Conservation (phyloP, 371 early-diverging fungal genomes). For the Mucor velutinosus region DNA sequence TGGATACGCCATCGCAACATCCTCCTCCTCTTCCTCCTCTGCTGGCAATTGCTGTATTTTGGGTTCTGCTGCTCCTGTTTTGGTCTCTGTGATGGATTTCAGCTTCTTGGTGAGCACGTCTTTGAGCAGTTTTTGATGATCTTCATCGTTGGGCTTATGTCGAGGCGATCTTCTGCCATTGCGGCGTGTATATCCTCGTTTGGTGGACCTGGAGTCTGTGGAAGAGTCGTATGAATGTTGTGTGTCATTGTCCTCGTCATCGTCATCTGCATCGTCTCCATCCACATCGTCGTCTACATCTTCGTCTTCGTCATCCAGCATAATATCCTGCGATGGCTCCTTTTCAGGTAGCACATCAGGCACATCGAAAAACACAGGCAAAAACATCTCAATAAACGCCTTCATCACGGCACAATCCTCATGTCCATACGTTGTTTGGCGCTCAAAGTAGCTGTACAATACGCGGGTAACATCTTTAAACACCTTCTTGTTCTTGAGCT, state of each 20-base stretch:
- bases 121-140: constrained; percentile 20
- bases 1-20: constrained; percentile 4
- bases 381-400: constrained; percentile 73
- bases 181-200: constrained; percentile 3
- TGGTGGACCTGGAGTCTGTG: constrained; percentile 5
- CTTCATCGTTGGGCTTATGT: constrained; percentile 19
- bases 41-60: constrained; percentile 1
- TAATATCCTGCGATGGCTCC: not conserved
- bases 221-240: constrained; percentile 18
- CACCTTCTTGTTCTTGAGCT: constrained; percentile 64
- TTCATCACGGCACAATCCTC: constrained; percentile 75
- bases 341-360: constrained; percentile 18
- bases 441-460: constrained; percentile 57
- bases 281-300: constrained; percentile 4
- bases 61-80: not conserved
- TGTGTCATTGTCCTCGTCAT: constrained; percentile 19
- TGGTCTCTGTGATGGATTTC: not conserved
- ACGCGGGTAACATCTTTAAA: constrained; percentile 74
- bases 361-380: constrained; percentile 72
- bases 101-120: constrained; percentile 27
- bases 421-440: constrained; percentile 48
- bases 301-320: constrained; percentile 32
- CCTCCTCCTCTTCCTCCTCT: constrained; percentile 11
- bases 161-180: constrained; percentile 19
- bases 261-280: not conserved